Conservation (phyloP, 164 flowering plant species). For the Chimonanthus praecox region DNA sequence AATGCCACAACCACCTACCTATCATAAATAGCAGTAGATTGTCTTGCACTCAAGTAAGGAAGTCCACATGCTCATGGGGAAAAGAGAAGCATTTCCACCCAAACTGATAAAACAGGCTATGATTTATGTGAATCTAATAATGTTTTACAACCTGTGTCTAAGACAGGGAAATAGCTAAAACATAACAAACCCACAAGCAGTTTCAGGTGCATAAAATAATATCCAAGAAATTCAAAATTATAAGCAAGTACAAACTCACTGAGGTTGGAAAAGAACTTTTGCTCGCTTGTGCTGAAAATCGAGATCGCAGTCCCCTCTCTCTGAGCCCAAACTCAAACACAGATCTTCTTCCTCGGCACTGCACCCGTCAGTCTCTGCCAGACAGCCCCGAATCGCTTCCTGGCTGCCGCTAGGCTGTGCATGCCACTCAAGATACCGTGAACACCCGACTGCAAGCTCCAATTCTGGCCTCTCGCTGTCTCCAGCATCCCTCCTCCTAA, state of each 20-base stretch:
- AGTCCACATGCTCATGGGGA: too few relatives aligned
- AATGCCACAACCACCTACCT: too few relatives aligned
- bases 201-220: neutral
- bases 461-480: constrained; percentile 13
- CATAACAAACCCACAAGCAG: too few relatives aligned
- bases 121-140: too few relatives aligned
- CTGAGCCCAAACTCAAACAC: constrained; percentile 7
- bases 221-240: too few relatives aligned
- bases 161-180: too few relatives aligned
- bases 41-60: too few relatives aligned
- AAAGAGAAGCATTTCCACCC: too few relatives aligned
- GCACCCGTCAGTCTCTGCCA: constrained; percentile 7
- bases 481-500: constrained; percentile 4
- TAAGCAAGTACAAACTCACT: constrained; percentile 33
- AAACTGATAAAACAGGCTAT: too few relatives aligned
- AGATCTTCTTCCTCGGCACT: constrained; percentile 19
- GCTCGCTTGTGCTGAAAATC: constrained; percentile 66
- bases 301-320: constrained; percentile 20
- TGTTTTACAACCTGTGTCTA: too few relatives aligned
- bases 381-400: neutral
- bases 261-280: constrained; percentile 43
- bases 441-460: constrained; percentile 21
- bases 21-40: too few relatives aligned
- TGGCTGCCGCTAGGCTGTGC: constrained; percentile 15
- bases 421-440: constrained; percentile 9